Conservation (phyloP, 257 asterid species). For the Primulina tabacum region DNA sequence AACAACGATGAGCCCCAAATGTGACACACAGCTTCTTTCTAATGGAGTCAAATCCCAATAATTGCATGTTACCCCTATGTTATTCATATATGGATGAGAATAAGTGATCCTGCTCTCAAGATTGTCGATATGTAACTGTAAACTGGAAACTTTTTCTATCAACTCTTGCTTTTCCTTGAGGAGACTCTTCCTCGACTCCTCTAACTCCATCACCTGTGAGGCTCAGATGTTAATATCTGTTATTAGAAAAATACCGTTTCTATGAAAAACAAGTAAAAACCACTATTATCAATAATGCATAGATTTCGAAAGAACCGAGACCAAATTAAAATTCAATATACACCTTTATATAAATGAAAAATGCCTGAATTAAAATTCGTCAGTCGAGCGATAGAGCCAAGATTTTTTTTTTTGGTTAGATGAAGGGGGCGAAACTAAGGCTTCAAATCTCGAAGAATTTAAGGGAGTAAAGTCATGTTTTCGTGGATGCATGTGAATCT, state of each 20-base stretch:
- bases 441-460: too few species aligned
- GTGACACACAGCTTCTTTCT: not conserved
- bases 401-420: too few species aligned
- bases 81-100: constrained; percentile 34
- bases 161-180: constrained; percentile 50
- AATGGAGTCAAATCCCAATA: constrained; percentile 17
- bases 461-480: too few species aligned
- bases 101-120: constrained; percentile 38
- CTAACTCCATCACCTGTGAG: constrained; percentile 73
- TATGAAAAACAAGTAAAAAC: constrained; percentile 1
- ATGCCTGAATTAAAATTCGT: too few species aligned
- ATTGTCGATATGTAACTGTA: constrained; percentile 50
- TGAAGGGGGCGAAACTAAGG: too few species aligned
- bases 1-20: not conserved
- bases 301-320: not conserved
- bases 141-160: constrained; percentile 41
- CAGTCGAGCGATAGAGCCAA: too few species aligned
- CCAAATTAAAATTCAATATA: not conserved
- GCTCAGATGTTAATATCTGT: constrained; percentile 47
- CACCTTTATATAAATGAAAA: too few species aligned
- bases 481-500: too few species aligned
- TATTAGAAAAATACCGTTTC: constrained; percentile 39
- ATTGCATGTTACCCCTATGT: constrained; percentile 39
- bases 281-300: not conserved
- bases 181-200: constrained; percentile 50